Evolutionary conservation across 257 asterid genomes (phyloP), one percentile per base, ranked within the genome.

Genomic region (Dorcoceras hygrometricum): DNA sequence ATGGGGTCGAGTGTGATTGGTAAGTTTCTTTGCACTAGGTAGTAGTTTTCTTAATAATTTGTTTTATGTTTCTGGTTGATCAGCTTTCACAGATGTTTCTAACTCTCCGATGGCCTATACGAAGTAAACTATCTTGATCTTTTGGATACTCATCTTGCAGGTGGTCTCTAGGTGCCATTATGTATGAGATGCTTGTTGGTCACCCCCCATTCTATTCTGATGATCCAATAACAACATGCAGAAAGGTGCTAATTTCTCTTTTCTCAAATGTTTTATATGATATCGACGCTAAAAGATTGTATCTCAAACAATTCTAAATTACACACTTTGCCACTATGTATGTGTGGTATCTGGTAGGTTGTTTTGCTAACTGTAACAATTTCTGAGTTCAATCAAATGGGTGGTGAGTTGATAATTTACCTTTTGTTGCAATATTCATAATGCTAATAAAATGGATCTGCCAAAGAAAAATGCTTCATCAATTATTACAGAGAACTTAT

Each of bases 151-250:
- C 57, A 62, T 60, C 54, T 62, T 76, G 69, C 84, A 91, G 98
- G 96, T 91, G 98, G 98, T 91, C 98, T 25, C 91, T 89, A 32
- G 96, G 98, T 59, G 95, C 94, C 25, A 85, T 91, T 43, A 79
- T 89, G 96, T 91, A 79, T 68, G 98, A 91, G 84, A 91, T 91
- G 96, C 96, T 91, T 36, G 81, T 91, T 57, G 98, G 98, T 48
- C 89, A 89, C 69, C 89, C 98, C 25, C 98, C 98, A 16, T 91
- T 91, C 80, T 91, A 85, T 75, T 81, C 96, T 56, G 91, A 91
- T 73, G 88, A 91, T 76, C 87, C 96, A 29, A 77, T 89, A 68
- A 74, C 96, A 63, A 89, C 96, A 43, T 89, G 98, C 82, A 85
- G 79, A 77, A 91, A 91, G 98, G 96, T 91, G 64, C 59, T 23